Percentiles rank a stretch among this genome's conserved stretches.
Conservation (phyloP, 495 filamentous ascomycete genomes). For the Pseudomonodictys pantanalensis region DNA sequence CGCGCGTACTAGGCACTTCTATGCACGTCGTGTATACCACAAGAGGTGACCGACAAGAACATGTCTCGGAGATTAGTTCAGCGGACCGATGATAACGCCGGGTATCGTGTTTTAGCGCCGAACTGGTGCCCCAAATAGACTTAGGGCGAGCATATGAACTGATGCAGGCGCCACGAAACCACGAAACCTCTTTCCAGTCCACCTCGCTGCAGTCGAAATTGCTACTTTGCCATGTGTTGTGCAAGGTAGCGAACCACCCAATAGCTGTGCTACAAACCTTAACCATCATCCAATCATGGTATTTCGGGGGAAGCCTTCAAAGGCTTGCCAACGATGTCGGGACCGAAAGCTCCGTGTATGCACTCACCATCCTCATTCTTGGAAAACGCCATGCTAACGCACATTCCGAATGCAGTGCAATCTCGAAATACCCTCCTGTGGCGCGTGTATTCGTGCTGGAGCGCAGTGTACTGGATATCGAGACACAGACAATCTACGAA, state of each 20-base stretch:
- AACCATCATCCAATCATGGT: conserved; percentile 26
- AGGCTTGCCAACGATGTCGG: conserved; percentile 26
- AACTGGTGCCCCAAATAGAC: neutral
- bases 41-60: neutral
- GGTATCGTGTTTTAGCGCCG: neutral
- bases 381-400: neutral
- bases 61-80: neutral
- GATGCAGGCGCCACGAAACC: too few species aligned
- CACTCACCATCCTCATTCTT: neutral
- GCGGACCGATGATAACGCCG: neutral
- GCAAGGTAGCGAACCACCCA: too few species aligned
- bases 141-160: neutral
- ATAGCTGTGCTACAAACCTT: too few species aligned
- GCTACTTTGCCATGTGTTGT: too few species aligned
- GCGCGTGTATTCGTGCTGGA: conserved; percentile 19
- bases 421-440: conserved; percentile 3
- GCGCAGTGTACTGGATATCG: conserved; percentile 26
- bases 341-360: conserved; percentile 17
- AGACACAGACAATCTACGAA: conserved; percentile 16
- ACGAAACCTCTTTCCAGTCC: too few species aligned
- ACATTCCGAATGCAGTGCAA: conserved; percentile 17
- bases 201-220: too few species aligned
- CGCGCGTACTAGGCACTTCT: neutral
- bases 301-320: conserved; percentile 32
- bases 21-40: neutral